Percentiles rank a stretch among this genome's conserved stretches.
Evolutionary conservation across 208 protist species (phyloP).

Genomic region (Leishmania tropica): DNA sequence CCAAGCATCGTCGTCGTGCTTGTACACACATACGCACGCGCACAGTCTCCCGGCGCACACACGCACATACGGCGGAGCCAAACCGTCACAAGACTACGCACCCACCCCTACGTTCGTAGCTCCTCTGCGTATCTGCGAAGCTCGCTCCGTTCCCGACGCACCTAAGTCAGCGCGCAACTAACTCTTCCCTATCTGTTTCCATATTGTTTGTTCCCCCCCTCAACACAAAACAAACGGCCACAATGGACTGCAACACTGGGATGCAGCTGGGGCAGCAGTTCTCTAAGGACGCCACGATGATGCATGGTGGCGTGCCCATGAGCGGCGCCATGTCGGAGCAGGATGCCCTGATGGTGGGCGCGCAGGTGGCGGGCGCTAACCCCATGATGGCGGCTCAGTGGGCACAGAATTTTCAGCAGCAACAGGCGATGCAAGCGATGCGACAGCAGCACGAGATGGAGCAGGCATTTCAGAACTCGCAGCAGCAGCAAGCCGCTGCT

Average conservation of each 20-base stretch:
- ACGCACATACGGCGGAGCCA: not conserved
- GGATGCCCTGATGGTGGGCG: slow-evolving; percentile 53
- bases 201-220: not conserved
- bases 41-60: not conserved
- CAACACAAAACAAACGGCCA: not conserved
- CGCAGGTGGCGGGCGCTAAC: slow-evolving; percentile 11
- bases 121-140: not conserved
- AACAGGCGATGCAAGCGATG: slow-evolving; percentile 46
- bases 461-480: slow-evolving; percentile 45
- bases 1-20: not conserved
- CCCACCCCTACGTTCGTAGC: not conserved
- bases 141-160: not conserved
- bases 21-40: slow-evolving; percentile 3
- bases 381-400: slow-evolving; percentile 50
- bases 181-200: not conserved
- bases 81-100: not conserved
- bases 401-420: slow-evolving; percentile 60
- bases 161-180: not conserved
- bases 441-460: slow-evolving; percentile 72
- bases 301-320: slow-evolving; percentile 50
- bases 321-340: slow-evolving; percentile 51
- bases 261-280: slow-evolving; percentile 74
- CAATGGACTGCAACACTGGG: slow-evolving; percentile 79
- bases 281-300: slow-evolving; percentile 67
- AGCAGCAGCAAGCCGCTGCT: slow-evolving; percentile 20